Evolutionary conservation across 495 filamentous ascomycete species (phyloP), one percentile per base, ranked within the genome.

Genomic region (Aspergillus funiculosus): DNA sequence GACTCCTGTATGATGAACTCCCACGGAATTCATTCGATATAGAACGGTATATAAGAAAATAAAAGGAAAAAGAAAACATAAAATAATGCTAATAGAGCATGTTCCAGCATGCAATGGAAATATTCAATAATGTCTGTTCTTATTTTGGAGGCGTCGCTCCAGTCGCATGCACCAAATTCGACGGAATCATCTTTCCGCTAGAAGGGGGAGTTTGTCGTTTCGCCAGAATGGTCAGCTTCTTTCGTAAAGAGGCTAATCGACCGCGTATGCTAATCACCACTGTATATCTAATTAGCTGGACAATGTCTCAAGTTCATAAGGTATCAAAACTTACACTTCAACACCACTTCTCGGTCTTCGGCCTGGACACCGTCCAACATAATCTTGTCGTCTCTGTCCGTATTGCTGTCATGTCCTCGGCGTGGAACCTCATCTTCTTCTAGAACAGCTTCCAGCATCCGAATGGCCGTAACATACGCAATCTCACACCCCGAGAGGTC

Each of bases 391-490:
- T 52, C 56, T 41, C 54, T 57, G 20, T 63, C 59, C 3, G 58
- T 51, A 34, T 55, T 61, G 9, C 62, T 59, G 15, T 71, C 61
- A 42, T 54, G 60, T 42, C 41, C 46, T n/a, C 39, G 32, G 21
- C 46, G 58, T 31, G 37, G 71, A 30, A 41, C 39, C 15, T 88
- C 88, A 22, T 95, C 89, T 25, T 77, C 81, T 48, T 98, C 94
- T 30, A 98, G 66, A 7, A 97, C 84, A 8, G 90, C 94, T 63
- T 97, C 94, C 14, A 98, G 69, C 86, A 98, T 88, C 19, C 84
- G 77, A 47, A 95, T 86, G 0, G 92, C 89, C 2, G 92, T 97
- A 29, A 85, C 69, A 56, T 98, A 98, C 17, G 85, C 83, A n/a
- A 95, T 80, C 58, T 97, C 91, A 48, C 91, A 95, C 14, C 88